Evolutionary conservation across 768 basidiomycete genomes (phyloP), one percentile per base, ranked within the genome.

Genomic region (Mycena kentingensis): DNA sequence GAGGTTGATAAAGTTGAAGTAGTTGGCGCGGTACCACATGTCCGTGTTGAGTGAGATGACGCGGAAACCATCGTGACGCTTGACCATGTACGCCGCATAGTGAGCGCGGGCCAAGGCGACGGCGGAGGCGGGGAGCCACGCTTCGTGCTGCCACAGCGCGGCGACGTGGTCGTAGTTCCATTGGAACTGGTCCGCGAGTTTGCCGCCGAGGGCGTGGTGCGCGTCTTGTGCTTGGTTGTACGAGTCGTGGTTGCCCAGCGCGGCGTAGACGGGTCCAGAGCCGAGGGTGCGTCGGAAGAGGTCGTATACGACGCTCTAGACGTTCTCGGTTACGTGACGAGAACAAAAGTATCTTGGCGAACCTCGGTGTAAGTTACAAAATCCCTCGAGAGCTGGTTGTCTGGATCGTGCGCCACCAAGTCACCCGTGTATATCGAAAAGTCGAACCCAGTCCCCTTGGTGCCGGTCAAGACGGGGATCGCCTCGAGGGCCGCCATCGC

Each of bases 111-210:
- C 89, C 31, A 77, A 69, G 31, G 74, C 64, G 2, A 82, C 80
- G 5, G 80, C 80, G 12, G 77, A 72, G 44, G 78, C 70, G 7
- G 82, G 79, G 26, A 91, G 69, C 89, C 89, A 91, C 2, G 77
- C 63, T 60, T 90, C 80, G 51, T 86, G 77, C 58, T 83, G 63
- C 88, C 88, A 91, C 3, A 91, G 77, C 0, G 71, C 61, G 19
- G 89, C 78, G 45, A 91, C 73, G 58, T 90, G 88, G 52, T 89
- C 81, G 59, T 91, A 91, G 60, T 90, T 81, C 89, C 86, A 88
- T 68, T 79, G 81, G 64, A 83, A 88, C 65, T 88, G 84, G 4
- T 77, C 59, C 1, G 77, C 81, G 12, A 88, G 70, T 3, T 62
- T 55, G 4, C 78, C 82, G 25, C 78, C 81, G 1, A 89, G 67